Evolutionary conservation across 2,329 filamentous ascomycete genomes (phyloP).

Genomic region (Colletotrichum euphorbiae): DNA sequence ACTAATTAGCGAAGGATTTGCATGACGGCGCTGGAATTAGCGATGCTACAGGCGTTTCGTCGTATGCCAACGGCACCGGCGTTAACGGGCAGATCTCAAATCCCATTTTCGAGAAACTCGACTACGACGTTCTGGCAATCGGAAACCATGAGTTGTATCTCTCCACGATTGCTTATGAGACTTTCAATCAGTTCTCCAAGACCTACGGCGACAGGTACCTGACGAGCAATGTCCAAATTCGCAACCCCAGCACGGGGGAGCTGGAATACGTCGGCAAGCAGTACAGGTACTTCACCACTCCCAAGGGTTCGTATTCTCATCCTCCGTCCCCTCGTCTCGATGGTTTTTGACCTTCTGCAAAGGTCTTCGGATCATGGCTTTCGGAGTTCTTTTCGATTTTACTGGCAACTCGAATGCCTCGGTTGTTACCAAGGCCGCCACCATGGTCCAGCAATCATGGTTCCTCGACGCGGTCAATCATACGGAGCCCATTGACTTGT

Average conservation of each 20-base stretch:
- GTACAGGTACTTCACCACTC: slow-evolving; percentile 58
- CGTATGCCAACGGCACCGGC: slow-evolving; percentile 26
- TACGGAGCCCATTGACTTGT: slow-evolving; percentile 69
- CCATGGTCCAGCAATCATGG: slow-evolving; percentile 67
- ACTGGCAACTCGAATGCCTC: slow-evolving; percentile 70
- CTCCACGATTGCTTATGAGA: slow-evolving; percentile 70
- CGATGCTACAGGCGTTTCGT: slow-evolving; percentile 62
- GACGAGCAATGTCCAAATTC: slow-evolving; percentile 59
- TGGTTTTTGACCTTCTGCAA: rapidly evolving
- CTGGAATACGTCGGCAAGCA: slow-evolving; percentile 58
- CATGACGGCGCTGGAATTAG: slow-evolving; percentile 74
- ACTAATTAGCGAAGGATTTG: slow-evolving; percentile 59
- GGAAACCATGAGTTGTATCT: slow-evolving; percentile 75
- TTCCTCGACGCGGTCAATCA: slow-evolving; percentile 68
- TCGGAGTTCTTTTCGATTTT: slow-evolving; percentile 59
- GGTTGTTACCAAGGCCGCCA: slow-evolving; percentile 67
- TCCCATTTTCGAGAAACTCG: slow-evolving; percentile 55
- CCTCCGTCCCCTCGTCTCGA: rapidly evolving
- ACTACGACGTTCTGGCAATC: slow-evolving; percentile 58
- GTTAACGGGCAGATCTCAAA: slow-evolving; percentile 67
- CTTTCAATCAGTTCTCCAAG: slow-evolving; percentile 68
- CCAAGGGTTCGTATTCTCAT: slow-evolving; percentile 44
- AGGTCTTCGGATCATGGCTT: slow-evolving; percentile 57
- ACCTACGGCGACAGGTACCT: slow-evolving; percentile 62
- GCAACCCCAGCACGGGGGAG: slow-evolving; percentile 51